Base-by-base conservation (phyloP, 2,329 filamentous ascomycete genomes). In the Talaromyces albobiverticillius region DNA sequence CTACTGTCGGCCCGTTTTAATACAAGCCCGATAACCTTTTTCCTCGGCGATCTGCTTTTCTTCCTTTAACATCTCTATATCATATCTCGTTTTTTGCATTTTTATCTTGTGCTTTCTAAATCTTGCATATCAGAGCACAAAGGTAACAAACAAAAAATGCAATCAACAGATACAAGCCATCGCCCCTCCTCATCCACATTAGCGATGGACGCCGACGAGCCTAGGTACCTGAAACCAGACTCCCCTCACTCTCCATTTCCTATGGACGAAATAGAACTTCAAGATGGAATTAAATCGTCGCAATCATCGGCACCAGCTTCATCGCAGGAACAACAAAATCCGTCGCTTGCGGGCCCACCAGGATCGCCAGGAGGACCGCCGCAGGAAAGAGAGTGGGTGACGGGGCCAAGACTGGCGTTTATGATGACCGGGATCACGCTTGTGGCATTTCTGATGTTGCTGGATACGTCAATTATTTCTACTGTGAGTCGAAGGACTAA, bases 391-490 rank as follows among this genome's bases (percentile, higher is more conserved):
- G 16, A 53, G 18, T 53, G 50, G 50, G 50, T 53, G 34, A 23
- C 23, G 14, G 50, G 50, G 20, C 26, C 43, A 38, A 45, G 22
- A 8, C 34, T 53, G 32, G 22, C 46, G 9, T 57, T 61, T 46
- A 59, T 70, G n/a, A 61, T 75, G 16, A 55, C 57, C 5, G 66
- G 67, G 2, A 62, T 80, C 13, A 76, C 75, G 0, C 57, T 77
- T 3, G 72, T 71, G 7, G 70, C 71, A 13, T 81, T 81, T 55
- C 59, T 80, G 16, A 74, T 79, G 65, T 59, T 82, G 57, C 58
- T 83, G 3, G 81, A 83, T 53, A 76, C 72, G 34, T 79, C 79
- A 1, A 82, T 83, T 48, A 71, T 83, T 51, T 70, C 74, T 8
- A 83, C 81, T 4, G 80, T 71, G 20, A 8, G 36, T 8, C 14